Percentiles rank a stretch among this genome's conserved stretches.
Conservation (phyloP, 23 red algal species). For the Gracilaria gracilis region DNA sequence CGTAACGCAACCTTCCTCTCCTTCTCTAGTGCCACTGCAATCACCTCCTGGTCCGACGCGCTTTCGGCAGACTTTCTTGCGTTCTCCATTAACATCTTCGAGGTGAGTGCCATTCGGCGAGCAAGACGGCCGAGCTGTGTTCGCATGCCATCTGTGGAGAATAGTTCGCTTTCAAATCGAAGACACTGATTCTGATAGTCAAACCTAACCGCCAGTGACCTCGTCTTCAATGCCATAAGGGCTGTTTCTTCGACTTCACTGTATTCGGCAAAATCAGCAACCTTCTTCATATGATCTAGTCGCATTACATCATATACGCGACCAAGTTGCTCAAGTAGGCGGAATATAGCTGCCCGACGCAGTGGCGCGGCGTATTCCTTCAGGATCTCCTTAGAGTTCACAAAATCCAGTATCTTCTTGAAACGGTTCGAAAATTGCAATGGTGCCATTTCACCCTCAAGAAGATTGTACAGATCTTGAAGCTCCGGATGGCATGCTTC, state of each 20-base stretch:
- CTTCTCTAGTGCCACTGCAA: constrained; percentile 52
- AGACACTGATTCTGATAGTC: constrained; percentile 91
- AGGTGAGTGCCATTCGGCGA: constrained; percentile 67
- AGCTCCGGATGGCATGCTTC: constrained; percentile 72
- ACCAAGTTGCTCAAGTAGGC: constrained; percentile 84
- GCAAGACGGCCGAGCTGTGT: constrained; percentile 73
- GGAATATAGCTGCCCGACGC: constrained; percentile 80
- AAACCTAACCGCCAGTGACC: constrained; percentile 83
- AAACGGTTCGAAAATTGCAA: constrained; percentile 78
- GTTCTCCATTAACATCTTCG: constrained; percentile 69
- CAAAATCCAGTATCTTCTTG: constrained; percentile 78
- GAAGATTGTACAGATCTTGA: constrained; percentile 61
- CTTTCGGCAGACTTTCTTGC: constrained; percentile 45
- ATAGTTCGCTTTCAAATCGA: constrained; percentile 75
- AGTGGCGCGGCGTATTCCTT: constrained; percentile 82
- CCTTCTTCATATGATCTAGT: constrained; percentile 76
- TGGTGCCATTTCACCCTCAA: constrained; percentile 83
- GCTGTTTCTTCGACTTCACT: constrained; percentile 87
- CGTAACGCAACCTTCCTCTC: constrained; percentile 71
- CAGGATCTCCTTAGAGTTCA: constrained; percentile 60
- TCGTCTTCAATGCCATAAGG: constrained; percentile 85
- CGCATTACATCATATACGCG: constrained; percentile 87
- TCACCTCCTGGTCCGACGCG: constrained; percentile 62
- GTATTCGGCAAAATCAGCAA: constrained; percentile 79
- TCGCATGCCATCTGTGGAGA: constrained; percentile 84